A percentile compares a stretch with the other conserved stretches of the same genome.
Conservation (phyloP, 202 grass and related monocot species). For the Brachypodium distachyon region DNA sequence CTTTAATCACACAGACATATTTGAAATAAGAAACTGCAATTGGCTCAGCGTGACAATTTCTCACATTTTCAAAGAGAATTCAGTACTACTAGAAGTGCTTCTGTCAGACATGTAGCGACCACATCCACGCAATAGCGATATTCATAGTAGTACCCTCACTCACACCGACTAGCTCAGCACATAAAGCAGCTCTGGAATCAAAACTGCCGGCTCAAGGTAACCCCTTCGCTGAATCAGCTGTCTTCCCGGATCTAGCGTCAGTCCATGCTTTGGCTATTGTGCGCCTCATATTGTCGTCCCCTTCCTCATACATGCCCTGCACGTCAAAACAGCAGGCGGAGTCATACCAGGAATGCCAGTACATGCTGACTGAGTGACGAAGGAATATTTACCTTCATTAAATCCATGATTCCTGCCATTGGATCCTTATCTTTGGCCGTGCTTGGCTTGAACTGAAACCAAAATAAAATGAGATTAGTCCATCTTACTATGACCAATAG, state of each 20-base stretch:
- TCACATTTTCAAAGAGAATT: too few species aligned
- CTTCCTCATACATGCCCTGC: slow-evolving; percentile 87
- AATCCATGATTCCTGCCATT: slow-evolving; percentile 90
- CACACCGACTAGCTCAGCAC: neutral
- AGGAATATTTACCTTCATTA: slow-evolving; percentile 63
- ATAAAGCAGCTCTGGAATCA: neutral
- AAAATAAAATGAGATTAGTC: neutral
- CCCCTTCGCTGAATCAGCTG: slow-evolving; percentile 30
- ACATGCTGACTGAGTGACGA: neutral
- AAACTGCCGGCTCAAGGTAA: slow-evolving; percentile 18
- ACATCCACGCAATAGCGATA: neutral
- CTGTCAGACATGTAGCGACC: neutral
- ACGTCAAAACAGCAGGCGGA: neutral
- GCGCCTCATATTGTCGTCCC: slow-evolving; percentile 74
- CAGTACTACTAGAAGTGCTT: neutral
- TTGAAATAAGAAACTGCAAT: neutral
- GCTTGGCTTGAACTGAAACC: slow-evolving; percentile 60
- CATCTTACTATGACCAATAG: neutral
- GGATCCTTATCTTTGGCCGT: slow-evolving; percentile 70
- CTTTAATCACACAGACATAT: too few species aligned
- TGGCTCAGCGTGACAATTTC: neutral
- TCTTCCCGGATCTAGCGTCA: slow-evolving; percentile 68
- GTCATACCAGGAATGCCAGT: neutral
- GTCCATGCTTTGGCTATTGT: slow-evolving; percentile 69
- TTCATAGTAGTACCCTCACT: neutral